Evolutionary conservation across 1,139 yeast genomes (phyloP), one percentile per base, ranked within the genome.

Genomic region (Lodderomyces oxycetoniae): DNA sequence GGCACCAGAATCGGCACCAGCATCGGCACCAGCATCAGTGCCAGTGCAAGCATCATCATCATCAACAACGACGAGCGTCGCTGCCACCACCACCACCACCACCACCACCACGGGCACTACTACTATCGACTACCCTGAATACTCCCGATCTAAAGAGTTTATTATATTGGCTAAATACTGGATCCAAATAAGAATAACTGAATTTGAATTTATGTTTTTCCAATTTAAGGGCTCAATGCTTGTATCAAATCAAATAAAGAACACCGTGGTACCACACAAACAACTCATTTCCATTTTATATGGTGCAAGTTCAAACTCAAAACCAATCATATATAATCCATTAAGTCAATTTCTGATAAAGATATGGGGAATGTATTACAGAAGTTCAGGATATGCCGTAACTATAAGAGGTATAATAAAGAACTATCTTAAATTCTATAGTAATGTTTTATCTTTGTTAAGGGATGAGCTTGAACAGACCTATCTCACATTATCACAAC

Each of bases 221-320:
- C 67, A 58, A 39, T 52, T 47, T 32, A 57, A 56, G 36, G 63
- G 64, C 1, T 49, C 59, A 10, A 45, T 59, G 11, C 40, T 60
- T 29, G 47, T 55, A n/a, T 53, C 61, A n/a, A 48, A 51, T 24
- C 55, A 53, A 33, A 48, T 58, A 30, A 55, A 50, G 31, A 48
- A 50, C 33, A 46, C 63, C 1, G 41, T 58, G 17, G 48, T 53
- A 8, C 68, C 70, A 1, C 55, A 55, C 39, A 38, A 38, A 24
- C 42, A 45, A 26, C 44, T 36, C 35, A 45, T 46, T 30, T 38
- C 26, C 9, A 19, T 39, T 26, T 37, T 42, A 28, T 57, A 52
- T 35, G 56, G 53, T 15, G n/a, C 31, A 2, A 9, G 8, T 19
- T 33, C 46, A 4, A 33, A 39, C 4, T 48, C 47, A 23, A n/a